Base-by-base conservation (phyloP, 495 filamentous ascomycete genomes). In the Pyrenula massariospora region DNA sequence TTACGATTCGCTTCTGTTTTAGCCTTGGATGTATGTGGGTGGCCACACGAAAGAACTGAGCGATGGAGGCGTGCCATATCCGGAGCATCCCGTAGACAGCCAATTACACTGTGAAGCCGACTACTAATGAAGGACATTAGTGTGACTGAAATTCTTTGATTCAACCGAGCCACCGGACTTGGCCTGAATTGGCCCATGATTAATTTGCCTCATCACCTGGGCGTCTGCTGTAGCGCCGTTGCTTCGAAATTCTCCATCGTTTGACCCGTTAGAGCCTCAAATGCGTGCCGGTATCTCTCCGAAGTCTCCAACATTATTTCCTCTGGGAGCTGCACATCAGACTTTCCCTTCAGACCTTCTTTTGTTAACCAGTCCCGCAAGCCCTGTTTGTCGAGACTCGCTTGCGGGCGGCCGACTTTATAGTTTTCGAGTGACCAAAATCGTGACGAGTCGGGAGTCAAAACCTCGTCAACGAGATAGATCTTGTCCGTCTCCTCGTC, bases 311-410 rank as follows among this genome's bases (percentile, higher is more conserved):
- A 64, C 24, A 76, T 79, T 56, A 91, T 75, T 48, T 86, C 81
- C 21, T 80, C 75, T 3, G 79, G 83, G 74, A 94, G 82, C 52
- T 71, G 71, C 12, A 90, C 83, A 8, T 83, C 82, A 24, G 80
- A 68, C 68, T 84, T 84, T 2, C 85, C 85, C 71, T 89, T 85
- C 42, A 92, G 64, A 1, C 86, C 87, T 56, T 83, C 73, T 42
- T 62, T 63, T 0, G 81, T 84, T 66, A 98, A 69, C 91, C 91
- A 98, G 70, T 96, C 85, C 21, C 92, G 75, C 64, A 96, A 61
- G 61, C 79, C 86, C 77, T 96, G 93, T 79, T 98, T 97, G 66
- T 97, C 92, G 56, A 85, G 91, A 70, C 86, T 91, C 54, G 82
- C 74, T 74, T 95, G 91, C 21, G 86, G 77, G 36, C 75, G 74